Evolutionary conservation across 108 stramenopile species (phyloP).

Genomic region (Nitzschia putrida): DNA sequence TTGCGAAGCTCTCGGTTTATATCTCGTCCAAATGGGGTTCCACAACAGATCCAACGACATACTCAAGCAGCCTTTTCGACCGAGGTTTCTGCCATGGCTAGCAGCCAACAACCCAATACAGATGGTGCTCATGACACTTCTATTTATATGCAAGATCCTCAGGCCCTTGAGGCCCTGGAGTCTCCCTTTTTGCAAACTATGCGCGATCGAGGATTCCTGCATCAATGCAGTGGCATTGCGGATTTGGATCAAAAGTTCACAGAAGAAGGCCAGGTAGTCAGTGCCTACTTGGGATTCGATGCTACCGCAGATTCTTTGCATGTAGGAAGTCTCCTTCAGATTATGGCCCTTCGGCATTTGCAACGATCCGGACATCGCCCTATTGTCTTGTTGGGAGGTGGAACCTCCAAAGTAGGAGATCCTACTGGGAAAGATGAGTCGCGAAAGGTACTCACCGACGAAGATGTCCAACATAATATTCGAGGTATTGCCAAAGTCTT

Average conservation of each 20-base stretch:
- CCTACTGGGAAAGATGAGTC: constrained; percentile 97
- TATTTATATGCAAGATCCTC: constrained; percentile 55
- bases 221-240: constrained; percentile 81
- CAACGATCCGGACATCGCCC: constrained; percentile 88
- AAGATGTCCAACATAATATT: constrained; percentile 74
- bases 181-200: constrained; percentile 77
- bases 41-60: neutral
- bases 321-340: constrained; percentile 95
- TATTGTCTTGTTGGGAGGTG: constrained; percentile 93
- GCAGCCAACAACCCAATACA: neutral
- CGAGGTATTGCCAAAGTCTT: constrained; percentile 84
- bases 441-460: constrained; percentile 84
- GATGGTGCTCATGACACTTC: constrained; percentile 37
- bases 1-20: neutral
- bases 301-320: constrained; percentile 97
- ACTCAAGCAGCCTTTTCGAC: neutral
- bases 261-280: constrained; percentile 19
- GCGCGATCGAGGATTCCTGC: constrained; percentile 84
- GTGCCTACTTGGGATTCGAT: constrained; percentile 96
- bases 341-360: constrained; percentile 95
- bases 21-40: neutral
- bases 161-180: constrained; percentile 54
- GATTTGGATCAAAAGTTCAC: constrained; percentile 63
- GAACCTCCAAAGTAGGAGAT: constrained; percentile 96
- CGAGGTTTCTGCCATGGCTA: neutral